Conservation (phyloP, 2,329 filamentous ascomycete species). For the Thielaviopsis populi region DNA sequence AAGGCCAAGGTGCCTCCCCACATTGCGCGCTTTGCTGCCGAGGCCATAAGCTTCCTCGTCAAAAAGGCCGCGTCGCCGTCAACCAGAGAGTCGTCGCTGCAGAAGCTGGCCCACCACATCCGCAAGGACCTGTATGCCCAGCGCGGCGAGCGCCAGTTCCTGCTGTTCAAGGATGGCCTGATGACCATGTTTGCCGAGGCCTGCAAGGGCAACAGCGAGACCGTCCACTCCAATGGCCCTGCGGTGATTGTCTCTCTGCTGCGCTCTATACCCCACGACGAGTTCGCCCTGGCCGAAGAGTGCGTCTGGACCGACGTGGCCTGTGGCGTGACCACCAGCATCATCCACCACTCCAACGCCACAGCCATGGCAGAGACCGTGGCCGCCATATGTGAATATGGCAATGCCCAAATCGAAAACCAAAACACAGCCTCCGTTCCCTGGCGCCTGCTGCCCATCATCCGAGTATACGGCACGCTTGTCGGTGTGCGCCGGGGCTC, state of each 20-base stretch:
- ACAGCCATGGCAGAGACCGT: conserved; percentile 59
- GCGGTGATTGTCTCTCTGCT: conserved; percentile 39
- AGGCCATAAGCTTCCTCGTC: conserved; percentile 85
- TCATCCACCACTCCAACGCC: conserved; percentile 65
- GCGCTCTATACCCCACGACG: conserved; percentile 35
- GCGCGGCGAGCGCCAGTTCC: conserved; percentile 40
- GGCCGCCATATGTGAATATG: conserved; percentile 42
- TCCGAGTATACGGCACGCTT: conserved; percentile 50
- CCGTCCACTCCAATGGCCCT: conserved; percentile 44
- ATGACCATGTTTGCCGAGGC: conserved; percentile 89
- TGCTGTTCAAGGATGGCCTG: conserved; percentile 67
- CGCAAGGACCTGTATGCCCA: conserved; percentile 49
- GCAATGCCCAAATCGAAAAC: conserved; percentile 24
- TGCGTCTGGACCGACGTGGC: conserved; percentile 49
- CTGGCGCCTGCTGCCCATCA: conserved; percentile 27
- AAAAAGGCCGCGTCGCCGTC: conserved; percentile 72
- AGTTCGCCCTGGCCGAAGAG: conserved; percentile 32
- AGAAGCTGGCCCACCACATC: conserved; percentile 55
- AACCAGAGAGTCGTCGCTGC: conserved; percentile 57
- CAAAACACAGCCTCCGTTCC: conserved; percentile 18
- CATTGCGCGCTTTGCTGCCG: conserved; percentile 81
- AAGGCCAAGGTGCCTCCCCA: conserved; percentile 70
- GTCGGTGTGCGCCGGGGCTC: conserved; percentile 70
- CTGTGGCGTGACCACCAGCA: conserved; percentile 61
- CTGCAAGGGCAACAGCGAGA: conserved; percentile 45